A percentile compares a stretch with the other conserved stretches of the same genome.
Conservation (phyloP, 2,329 filamentous ascomycete species). For the Fusarium sp. region DNA sequence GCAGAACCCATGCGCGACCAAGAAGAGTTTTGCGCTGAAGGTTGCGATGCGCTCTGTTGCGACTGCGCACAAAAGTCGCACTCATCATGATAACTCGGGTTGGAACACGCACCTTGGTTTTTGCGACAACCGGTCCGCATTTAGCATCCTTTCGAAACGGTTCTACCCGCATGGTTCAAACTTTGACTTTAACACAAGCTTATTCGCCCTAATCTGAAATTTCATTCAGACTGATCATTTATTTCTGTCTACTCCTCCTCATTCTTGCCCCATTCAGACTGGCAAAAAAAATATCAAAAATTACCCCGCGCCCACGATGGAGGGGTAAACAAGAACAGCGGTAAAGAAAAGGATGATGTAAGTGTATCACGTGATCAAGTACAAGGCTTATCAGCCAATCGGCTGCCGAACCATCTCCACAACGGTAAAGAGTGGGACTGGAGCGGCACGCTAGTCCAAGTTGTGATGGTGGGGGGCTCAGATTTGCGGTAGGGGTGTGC, state of each 20-base stretch:
- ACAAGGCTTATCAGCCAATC: slow-evolving; percentile 23
- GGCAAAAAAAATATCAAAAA: slow-evolving; percentile 5
- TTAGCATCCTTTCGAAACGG: neutral
- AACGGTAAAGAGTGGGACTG: slow-evolving; percentile 35
- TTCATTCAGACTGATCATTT: neutral
- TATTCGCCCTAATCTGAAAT: neutral
- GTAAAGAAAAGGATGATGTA: slow-evolving; percentile 38
- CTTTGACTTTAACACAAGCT: neutral
- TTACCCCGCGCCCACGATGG: slow-evolving; percentile 37
- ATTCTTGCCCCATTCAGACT: neutral
- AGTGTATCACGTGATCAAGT: slow-evolving; percentile 14
- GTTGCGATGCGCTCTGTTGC: neutral
- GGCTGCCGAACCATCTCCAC: slow-evolving; percentile 27
- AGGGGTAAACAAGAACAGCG: slow-evolving; percentile 33
- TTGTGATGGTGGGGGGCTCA: slow-evolving; percentile 22
- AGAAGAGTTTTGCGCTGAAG: neutral
- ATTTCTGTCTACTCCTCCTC: slow-evolving; percentile 17
- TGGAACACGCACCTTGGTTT: neutral
- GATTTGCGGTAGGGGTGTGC: slow-evolving; percentile 35
- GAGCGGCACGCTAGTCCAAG: slow-evolving; percentile 38
- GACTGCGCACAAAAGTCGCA: neutral
- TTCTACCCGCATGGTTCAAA: neutral
- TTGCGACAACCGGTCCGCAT: neutral
- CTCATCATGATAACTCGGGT: neutral
- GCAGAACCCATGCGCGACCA: neutral